These are phyloP conservation scores for Liquidambar formosana DNA, from an alignment of 164 flowering plant species.

Conservation along the genomic window DNA sequence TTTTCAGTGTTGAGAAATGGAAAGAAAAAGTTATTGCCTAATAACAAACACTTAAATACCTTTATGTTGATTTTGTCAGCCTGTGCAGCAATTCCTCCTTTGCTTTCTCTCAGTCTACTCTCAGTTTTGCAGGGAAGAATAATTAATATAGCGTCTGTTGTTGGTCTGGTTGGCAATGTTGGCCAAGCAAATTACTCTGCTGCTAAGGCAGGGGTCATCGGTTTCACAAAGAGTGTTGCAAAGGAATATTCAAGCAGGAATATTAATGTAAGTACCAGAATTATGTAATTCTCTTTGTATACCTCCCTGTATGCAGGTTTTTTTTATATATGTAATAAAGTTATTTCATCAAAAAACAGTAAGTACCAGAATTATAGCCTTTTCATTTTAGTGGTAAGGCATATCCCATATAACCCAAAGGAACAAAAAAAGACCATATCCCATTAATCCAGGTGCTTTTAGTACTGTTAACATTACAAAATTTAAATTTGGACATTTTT, in stretches of 20 bases:
- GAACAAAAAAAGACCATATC: background rate
- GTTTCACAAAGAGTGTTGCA: slow-evolving; percentile 86
- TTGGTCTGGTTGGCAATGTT: slow-evolving; percentile 86
- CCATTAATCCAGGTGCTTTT: background rate
- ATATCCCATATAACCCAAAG: background rate
- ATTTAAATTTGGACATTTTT: background rate
- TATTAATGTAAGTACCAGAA: slow-evolving; percentile 62
- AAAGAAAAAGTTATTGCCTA: no score
- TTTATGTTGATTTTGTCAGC: no score
- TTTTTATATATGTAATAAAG: no score
- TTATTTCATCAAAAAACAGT: no score
- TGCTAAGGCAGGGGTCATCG: slow-evolving; percentile 99
- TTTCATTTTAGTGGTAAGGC: background rate
- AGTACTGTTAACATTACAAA: background rate
- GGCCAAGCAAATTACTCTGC: slow-evolving; percentile 99
- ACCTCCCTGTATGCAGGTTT: no score
- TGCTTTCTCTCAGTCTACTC: background rate
- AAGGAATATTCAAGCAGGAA: slow-evolving; percentile 90
- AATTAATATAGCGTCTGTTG: slow-evolving; percentile 91
- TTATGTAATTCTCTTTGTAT: no score
- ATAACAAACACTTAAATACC: no score
- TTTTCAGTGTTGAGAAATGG: no score
- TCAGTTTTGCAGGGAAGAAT: slow-evolving; percentile 76
- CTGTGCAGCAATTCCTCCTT: no score
- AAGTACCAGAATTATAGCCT: slow-evolving; percentile 22